Base-by-base conservation (phyloP, 192 early-diverging fungal species). In the Linnemannia hyalina region DNA sequence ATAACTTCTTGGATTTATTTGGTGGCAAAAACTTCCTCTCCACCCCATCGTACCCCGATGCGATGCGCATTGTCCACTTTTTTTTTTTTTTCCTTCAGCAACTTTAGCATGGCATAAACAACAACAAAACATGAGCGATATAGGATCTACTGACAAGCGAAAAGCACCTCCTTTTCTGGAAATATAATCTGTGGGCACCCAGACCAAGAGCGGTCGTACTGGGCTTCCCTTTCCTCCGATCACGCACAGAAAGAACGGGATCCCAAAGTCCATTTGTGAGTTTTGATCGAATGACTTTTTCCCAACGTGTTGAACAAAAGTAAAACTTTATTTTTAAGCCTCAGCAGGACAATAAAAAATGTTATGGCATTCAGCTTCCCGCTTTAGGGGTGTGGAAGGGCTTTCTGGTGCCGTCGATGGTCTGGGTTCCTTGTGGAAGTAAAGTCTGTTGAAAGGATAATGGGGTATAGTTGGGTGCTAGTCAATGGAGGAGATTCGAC, bases 271-370 rank as follows among this genome's bases (percentile, higher is more conserved):
- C 11, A 32, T 65, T 65, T 65, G 26, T 13, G 13, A 29, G 26
- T 13, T 11, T 8, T 13, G 29, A 65, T 65, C 60, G 60, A 65
- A 65, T 11, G 60, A 65, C 22, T 26, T 57, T 57, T 57, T 26
- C 35, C 3, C 60, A 65, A 65, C n/a, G 29, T 65, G 60, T 65
- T 52, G 49, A 52, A 52, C 29, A 26, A 32, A 65, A 15, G n/a
- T 23, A 13, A 65, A 65, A 65, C 26, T 32, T 65, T 65, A 65
- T 65, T 65, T 57, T 65, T 65, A 65, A 32, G 60, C 60, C 26
- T 26, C 60, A 65, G 60, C 60, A 29, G 13, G 29, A 4, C 7
- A 32, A 32, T n/a, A 29, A 32, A 32, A 65, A 65, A 0, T 13
- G 0, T 46, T 46, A 15, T 15, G 44, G 13, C 13, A 46, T 0